Conservation (phyloP, 768 basidiomycete genomes). For the Suillus alpinus region DNA sequence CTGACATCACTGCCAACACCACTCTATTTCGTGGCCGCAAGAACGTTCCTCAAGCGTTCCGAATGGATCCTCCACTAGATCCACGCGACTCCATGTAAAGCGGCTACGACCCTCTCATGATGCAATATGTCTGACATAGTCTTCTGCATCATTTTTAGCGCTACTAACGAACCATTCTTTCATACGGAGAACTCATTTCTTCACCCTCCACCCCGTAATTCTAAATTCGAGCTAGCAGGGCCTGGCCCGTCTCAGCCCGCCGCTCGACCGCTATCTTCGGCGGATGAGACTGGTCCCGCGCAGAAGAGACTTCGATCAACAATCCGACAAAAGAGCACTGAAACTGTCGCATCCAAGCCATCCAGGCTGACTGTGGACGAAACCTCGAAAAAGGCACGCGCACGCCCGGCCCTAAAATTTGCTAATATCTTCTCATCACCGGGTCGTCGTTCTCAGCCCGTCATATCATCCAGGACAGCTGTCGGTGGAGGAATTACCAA, state of each 20-base stretch:
- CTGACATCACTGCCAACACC: constrained; percentile 55
- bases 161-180: constrained; percentile 53
- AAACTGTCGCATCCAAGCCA: constrained; percentile 51
- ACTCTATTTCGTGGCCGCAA: constrained; percentile 60
- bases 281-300: constrained; percentile 78
- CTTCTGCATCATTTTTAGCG: constrained; percentile 34
- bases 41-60: constrained; percentile 51
- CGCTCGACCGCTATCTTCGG: constrained; percentile 72
- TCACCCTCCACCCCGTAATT: constrained; percentile 41
- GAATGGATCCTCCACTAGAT: constrained; percentile 49
- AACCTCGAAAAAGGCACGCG: constrained; percentile 87
- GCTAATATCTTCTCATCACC: constrained; percentile 87
- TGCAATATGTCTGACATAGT: constrained; percentile 4
- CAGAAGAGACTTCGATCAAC: constrained; percentile 73
- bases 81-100: constrained; percentile 66
- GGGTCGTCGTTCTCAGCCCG: constrained; percentile 75
- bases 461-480: constrained; percentile 60
- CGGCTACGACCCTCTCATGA: neutral
- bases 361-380: constrained; percentile 65
- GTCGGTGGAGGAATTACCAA: constrained; percentile 42
- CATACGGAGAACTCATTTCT: constrained; percentile 58
- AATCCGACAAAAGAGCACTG: constrained; percentile 49
- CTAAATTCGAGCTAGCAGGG: constrained; percentile 40
- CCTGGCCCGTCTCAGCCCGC: constrained; percentile 45
- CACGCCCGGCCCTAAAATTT: constrained; percentile 84